Base-by-base conservation (phyloP, 202 grass and related monocot species). In the Alloteropsis angusta region DNA sequence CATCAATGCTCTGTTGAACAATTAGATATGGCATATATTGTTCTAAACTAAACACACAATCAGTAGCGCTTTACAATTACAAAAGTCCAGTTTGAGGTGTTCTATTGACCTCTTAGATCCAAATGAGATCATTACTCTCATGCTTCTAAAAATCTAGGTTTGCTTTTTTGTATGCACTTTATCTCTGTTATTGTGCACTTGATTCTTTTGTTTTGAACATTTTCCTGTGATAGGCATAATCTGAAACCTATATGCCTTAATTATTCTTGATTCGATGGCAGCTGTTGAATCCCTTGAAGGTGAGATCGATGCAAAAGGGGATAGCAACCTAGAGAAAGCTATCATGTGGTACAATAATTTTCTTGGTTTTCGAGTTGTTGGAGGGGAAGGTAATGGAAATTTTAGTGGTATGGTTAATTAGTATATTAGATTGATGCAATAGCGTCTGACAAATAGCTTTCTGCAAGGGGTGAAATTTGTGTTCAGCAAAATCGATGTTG, bases 341-440 rank as follows among this genome's bases (percentile, higher is more conserved):
- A 79, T 95, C 53, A 48, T 68, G 71, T 98, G 96, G 96, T 98
- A 98, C 75, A 45, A 76, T 46, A 90, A 83, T 7, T 72, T 92
- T 83, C 89, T 95, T 87, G 90, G 92, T 75, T 90, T 95, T 71
- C 78, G 64, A 85, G 72, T 87, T 76, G 75, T 95, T 73, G 85
- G 85, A 56, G 96, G 89, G 79, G 78, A 95, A 85, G 95, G 95
- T 98, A 94, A 81, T 77, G 13, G 16, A 13, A 66, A 26, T 41
- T 49, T 44, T 39, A 2, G 0, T 26, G 14, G n/a, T 41, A 32
- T 43, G 65, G 2, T 70, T 60, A 55, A 65, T 58, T 59, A 12
- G 28, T 52, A 44, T 71, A 75, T 65, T 18, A 47, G 21, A 34
- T 78, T 72, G 16, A 53, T 63, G 41, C 50, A 19, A 84, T 44